Conservation (phyloP, 1,139 yeast genomes). For the Debaryomycetaceae sp. region DNA sequence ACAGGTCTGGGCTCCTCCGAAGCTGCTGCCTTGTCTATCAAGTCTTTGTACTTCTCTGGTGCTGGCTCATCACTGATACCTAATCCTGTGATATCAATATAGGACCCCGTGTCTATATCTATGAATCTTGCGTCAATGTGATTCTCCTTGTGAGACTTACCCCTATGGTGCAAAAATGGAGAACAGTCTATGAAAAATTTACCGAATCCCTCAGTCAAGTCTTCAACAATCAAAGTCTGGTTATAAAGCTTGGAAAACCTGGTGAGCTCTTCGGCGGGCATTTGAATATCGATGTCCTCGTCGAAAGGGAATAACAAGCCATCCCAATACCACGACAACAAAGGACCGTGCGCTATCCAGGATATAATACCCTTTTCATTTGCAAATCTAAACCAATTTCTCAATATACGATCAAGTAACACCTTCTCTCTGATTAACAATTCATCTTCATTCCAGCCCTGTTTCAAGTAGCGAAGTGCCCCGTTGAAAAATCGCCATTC, state of each 20-base stretch:
- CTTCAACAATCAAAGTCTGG: slow-evolving; percentile 30
- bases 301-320: slow-evolving; percentile 33
- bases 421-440: slow-evolving; percentile 14
- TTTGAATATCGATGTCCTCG: slow-evolving; percentile 31
- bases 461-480: slow-evolving; percentile 16
- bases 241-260: slow-evolving; percentile 24
- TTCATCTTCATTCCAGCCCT: slow-evolving; percentile 18
- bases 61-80: slow-evolving; percentile 25
- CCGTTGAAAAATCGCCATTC: slow-evolving; percentile 25
- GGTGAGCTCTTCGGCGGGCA: slow-evolving; percentile 29
- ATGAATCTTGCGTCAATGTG: slow-evolving; percentile 41
- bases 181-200: slow-evolving; percentile 32
- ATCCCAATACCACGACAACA: slow-evolving; percentile 38
- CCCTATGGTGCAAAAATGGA: slow-evolving; percentile 31
- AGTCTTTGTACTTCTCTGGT: slow-evolving; percentile 18
- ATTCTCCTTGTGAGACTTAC: slow-evolving; percentile 24
- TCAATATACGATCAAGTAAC: slow-evolving; percentile 18
- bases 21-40: slow-evolving; percentile 8
- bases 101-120: slow-evolving; percentile 38
- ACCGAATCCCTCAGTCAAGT: slow-evolving; percentile 28
- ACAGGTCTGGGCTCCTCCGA: slow-evolving; percentile 17
- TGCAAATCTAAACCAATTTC: slow-evolving; percentile 31
- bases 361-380: slow-evolving; percentile 30
- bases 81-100: slow-evolving; percentile 38
- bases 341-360: slow-evolving; percentile 37